These are phyloP conservation scores for Trichoderma aggressivum DNA, from an alignment of 2,329 filamentous ascomycete genomes.

Conservation along the genomic window DNA sequence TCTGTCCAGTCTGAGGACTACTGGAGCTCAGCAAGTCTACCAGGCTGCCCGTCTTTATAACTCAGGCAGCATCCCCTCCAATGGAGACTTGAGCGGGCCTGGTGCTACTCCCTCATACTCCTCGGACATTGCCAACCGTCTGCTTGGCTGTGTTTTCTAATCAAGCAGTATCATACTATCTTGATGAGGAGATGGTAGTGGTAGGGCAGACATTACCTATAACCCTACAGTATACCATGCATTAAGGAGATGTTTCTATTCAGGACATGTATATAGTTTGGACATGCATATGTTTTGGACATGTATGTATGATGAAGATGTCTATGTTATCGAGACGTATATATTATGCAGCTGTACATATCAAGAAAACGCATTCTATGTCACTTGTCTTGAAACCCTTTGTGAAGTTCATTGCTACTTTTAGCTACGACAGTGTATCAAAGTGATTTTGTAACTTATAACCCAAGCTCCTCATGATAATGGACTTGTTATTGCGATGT, in stretches of 20 bases:
- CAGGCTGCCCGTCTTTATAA: constrained; percentile 24
- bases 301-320: background rate
- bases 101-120: constrained; percentile 21
- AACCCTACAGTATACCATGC: background rate
- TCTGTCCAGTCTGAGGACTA: background rate
- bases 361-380: background rate
- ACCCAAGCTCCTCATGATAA: too few relatives aligned
- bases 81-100: constrained; percentile 20
- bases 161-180: background rate
- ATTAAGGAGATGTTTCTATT: background rate
- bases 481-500: accelerated
- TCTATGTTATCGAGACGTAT: background rate
- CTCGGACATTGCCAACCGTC: constrained; percentile 23
- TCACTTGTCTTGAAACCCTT: background rate
- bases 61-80: constrained; percentile 22
- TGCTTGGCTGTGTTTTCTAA: constrained; percentile 20
- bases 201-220: background rate
- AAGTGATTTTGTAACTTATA: too few relatives aligned
- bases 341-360: background rate
- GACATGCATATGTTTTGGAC: background rate
- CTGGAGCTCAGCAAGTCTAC: constrained; percentile 16
- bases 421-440: background rate
- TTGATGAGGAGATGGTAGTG: background rate
- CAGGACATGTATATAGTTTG: background rate
- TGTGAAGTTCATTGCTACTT: too few relatives aligned